Percentiles rank a stretch among this genome's conserved stretches.
These are phyloP conservation scores for Hypoxylon trugodes DNA, from an alignment of 495 filamentous ascomycete species.

Conservation along the genomic window DNA sequence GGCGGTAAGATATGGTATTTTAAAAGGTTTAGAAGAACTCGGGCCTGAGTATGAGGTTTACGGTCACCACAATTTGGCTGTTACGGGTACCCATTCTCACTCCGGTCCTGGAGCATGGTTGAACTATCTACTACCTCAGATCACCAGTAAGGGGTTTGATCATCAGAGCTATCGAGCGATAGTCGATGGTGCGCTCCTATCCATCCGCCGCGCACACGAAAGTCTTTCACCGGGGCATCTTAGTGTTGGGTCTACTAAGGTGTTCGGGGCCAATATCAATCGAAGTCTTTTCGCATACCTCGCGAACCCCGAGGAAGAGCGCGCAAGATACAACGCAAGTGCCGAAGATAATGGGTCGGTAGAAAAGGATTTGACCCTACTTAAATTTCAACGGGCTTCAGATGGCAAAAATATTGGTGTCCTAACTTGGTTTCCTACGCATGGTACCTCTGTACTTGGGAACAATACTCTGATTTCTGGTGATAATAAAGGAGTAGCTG, in stretches of 20 bases:
- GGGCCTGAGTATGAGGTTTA: conserved; percentile 78
- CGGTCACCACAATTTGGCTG: conserved; percentile 82
- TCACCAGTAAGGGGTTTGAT: conserved; percentile 90
- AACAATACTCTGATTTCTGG: conserved; percentile 94
- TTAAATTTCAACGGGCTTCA: conserved; percentile 78
- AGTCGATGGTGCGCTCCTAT: conserved; percentile 83
- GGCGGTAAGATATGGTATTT: conserved; percentile 83
- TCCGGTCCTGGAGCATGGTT: conserved; percentile 93
- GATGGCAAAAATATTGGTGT: conserved; percentile 80
- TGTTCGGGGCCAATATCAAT: conserved; percentile 87
- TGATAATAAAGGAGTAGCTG: conserved; percentile 97
- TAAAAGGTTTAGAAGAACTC: conserved; percentile 71
- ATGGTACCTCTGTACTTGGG: conserved; percentile 89
- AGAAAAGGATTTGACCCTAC: conserved; percentile 85
- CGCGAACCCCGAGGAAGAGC: conserved; percentile 83
- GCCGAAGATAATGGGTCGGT: conserved; percentile 70
- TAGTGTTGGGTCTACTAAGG: conserved; percentile 74
- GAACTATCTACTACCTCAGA: conserved; percentile 94
- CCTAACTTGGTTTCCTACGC: conserved; percentile 92
- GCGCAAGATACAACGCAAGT: conserved; percentile 71
- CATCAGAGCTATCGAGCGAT: conserved; percentile 89
- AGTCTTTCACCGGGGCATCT: conserved; percentile 75
- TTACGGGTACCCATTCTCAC: conserved; percentile 94
- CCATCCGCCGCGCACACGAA: conserved; percentile 83
- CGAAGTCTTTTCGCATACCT: conserved; percentile 91